Percentiles rank a stretch among this genome's conserved stretches.
Conservation (phyloP, 2,329 filamentous ascomycete genomes). For the Aspergillus sp. region DNA sequence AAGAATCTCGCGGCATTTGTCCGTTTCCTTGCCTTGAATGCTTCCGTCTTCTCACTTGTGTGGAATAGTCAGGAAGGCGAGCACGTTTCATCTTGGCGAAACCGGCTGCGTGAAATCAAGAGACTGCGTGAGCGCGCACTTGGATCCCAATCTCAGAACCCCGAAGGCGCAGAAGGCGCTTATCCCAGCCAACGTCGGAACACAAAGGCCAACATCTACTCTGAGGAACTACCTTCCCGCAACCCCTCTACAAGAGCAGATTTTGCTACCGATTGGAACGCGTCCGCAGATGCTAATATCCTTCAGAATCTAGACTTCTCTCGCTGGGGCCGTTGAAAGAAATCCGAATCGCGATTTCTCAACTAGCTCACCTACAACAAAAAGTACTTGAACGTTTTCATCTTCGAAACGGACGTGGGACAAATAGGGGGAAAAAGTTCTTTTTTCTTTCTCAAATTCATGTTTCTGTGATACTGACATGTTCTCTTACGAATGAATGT, state of each 20-base stretch:
- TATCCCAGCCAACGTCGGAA: constrained; percentile 35
- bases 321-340: constrained; percentile 39
- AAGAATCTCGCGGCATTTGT: constrained; percentile 82
- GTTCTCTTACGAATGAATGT: constrained; percentile 13
- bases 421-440: neutral
- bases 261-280: constrained; percentile 38
- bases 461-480: constrained; percentile 2
- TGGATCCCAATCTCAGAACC: constrained; percentile 26
- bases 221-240: constrained; percentile 36
- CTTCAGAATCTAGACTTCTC: constrained; percentile 44
- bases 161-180: constrained; percentile 32
- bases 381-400: neutral
- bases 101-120: constrained; percentile 80
- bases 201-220: constrained; percentile 40
- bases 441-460: neutral
- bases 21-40: constrained; percentile 84
- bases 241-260: constrained; percentile 32
- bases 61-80: constrained; percentile 75
- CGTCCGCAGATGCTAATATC: constrained; percentile 37
- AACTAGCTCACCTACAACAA: neutral
- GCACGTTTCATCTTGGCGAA: constrained; percentile 86
- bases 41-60: constrained; percentile 89
- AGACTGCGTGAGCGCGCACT: constrained; percentile 65
- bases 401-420: neutral
- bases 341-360: neutral